Base-by-base conservation (phyloP, 2,329 filamentous ascomycete genomes). In the Teratosphaeria gauchensis region DNA sequence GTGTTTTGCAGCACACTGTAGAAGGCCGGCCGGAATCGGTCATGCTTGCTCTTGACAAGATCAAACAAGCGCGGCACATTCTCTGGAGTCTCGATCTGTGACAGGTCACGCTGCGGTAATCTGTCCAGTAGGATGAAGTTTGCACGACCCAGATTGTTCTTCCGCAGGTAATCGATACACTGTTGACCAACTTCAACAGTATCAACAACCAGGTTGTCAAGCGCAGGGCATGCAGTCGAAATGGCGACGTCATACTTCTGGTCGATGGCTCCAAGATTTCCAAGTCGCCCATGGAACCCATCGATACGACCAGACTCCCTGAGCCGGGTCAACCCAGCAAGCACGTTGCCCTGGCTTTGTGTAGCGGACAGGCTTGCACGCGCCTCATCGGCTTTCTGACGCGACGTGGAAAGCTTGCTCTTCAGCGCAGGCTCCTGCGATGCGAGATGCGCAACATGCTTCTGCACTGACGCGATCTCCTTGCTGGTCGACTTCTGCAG, bases 111-210 rank as follows among this genome's bases (percentile, higher is more conserved):
- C 33, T 82, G 80, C 28, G 90, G 84, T 54, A 97, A 79, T 70
- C 92, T 91, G 73, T 99, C 90, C 16, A 99, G 81, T 65, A 94
- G 89, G 68, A 99, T 97, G 73, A 99, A 97, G 76, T 96, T 96
- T 60, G 92, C 94, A 67, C 95, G 86, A 12, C 94, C 94, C 3
- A 99, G 85, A 66, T 96, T 96, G 68, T 96, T 99, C 79, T 97
- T 99, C 58, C 94, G 86, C 12, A 99, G 81, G 69, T 99, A 94
- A 70, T 97, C 94, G 63, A 99, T 97, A 73, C 95, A 99, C 72
- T 97, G 92, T 74, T 99, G 94, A 63, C 92, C 94, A 59, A 91
- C 89, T 68, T 97, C 94, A 14, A 97, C 92, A 0, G 90, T 92
- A 68, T 97, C 94, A 0, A 95, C 95, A 9, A 99, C 92, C 74